Evolutionary conservation across 2,329 filamentous ascomycete species (phyloP), one percentile per base, ranked within the genome.

Genomic region (Epichloe sylvatica): DNA sequence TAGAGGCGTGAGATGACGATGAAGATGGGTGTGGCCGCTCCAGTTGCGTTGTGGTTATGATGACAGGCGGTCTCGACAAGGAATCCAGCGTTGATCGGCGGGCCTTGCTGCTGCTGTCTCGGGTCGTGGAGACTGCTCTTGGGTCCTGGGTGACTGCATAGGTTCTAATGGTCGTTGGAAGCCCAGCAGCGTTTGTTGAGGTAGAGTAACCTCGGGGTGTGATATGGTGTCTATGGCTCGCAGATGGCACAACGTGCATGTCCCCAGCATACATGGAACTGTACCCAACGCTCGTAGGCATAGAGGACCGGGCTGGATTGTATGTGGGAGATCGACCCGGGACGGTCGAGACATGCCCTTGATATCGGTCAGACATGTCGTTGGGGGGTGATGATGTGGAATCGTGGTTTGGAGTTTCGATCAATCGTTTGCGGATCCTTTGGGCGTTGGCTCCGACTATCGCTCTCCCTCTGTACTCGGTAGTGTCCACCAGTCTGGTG

Each of bases 131-230:
- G 51, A 66, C 71, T 52, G 74, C 70, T 38, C 73, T 58, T 36
- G 72, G 67, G 41, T 81, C 77, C 45, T 75, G 72, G 50, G 70
- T 70, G 49, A 78, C 70, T 47, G 75, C 74, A 57, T 81, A 81
- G 11, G 76, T 75, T 45, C 75, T 76, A 17, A 75, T 72, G 9
- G 70, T 73, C 38, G 74, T 67, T 23, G 65, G 64, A 46, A 60
- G 59, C 49, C 56, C 64, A 50, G 61, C 60, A 47, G 65, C 56
- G 59, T 67, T 61, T 49, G 59, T 59, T 21, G 65, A 57, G 33
- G 61, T 61, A 33, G 60, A 60, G 47, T 67, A 66, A 51, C 57
- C 62, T 52, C 65, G 56, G 12, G 66, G 64, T 13, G 63, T 59
- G 30, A 53, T 60, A 46, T 67, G 64, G 51, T 59, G 62, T 50